Evolutionary conservation across 768 basidiomycete species (phyloP), one percentile per base, ranked within the genome.

Genomic region (Phaeotremella skinneri): DNA sequence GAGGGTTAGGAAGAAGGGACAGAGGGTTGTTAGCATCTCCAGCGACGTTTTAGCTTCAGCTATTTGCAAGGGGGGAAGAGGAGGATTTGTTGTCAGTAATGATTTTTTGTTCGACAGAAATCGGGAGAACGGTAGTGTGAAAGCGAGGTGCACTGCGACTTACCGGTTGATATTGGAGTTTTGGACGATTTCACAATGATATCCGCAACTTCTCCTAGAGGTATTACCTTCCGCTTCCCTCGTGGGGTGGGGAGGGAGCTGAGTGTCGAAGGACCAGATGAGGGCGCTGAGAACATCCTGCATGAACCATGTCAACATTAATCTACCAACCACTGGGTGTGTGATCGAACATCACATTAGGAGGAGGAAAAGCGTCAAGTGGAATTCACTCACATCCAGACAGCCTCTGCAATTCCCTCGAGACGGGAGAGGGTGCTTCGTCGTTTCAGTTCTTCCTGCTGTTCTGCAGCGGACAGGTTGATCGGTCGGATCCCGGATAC

Each of bases 351-450:
- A n/a, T n/a, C n/a, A n/a, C n/a, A n/a, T n/a, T n/a, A n/a, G n/a
- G n/a, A n/a, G n/a, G n/a, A n/a, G n/a, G n/a, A n/a, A n/a, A n/a
- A n/a, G n/a, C n/a, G n/a, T n/a, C n/a, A n/a, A n/a, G n/a, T n/a
- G n/a, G n/a, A n/a, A n/a, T n/a, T n/a, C n/a, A 67, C 74, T 62
- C 51, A 75, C 76, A 78, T 76, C 76, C 75, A 78, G 0, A 77
- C 74, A 9, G 59, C 71, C 60, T 78, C 78, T 0, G 78, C 78
- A 20, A 78, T 69, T 14, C 67, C 57, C 48, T 73, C 72, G 11
- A 77, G 61, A 5, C 78, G 59, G 59, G 73, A 74, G 17, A 78
- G 64, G n/a, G 74, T 76, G 30, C 70, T 73, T 21, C 76, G 56
- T 25, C 76, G 56, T 56, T 75, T 75, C 4, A 78, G 62, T 65